Base-by-base conservation (phyloP, 225 moss, liverwort and hornwort genomes). In the Anthoceros angustus region DNA sequence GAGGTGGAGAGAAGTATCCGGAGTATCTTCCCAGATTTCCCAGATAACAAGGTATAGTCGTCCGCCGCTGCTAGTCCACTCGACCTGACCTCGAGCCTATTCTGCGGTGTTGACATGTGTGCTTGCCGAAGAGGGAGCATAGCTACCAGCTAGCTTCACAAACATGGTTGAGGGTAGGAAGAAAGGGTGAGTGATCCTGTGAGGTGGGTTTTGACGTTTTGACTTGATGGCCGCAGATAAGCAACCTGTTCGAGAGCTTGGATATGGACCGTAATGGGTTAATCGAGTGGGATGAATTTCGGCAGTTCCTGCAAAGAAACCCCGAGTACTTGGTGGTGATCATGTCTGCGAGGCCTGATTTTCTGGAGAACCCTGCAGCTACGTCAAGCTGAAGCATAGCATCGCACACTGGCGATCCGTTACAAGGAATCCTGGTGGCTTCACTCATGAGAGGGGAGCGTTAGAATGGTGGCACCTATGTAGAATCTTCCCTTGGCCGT, bases 321-420 rank as follows among this genome's bases (percentile, higher is more conserved):
- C 82, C 82, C 9, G 84, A 85, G 75, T 85, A 82, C 66, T 45
- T 85, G 72, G 84, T 82, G 43, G 67, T 85, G 63, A 85, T 85
- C 70, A 82, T 85, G 84, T 77, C 84, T 55, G 82, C 79, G 5
- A 75, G 75, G 23, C 84, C 84, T 25, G 16, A 71, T 64, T 63
- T 85, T 49, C 73, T 74, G 18, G 14, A 55, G 55, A 15, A 15
- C 23, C 55, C 55, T 55, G 55, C 55, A 55, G 55, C 55, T 55
- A 23, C 8, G n/a, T 15, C 55, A 55, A 55, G n/a, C 18, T 7
- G 23, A 48, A 32, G 32, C 32, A 32, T 32, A 1, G 32, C 4
- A 32, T 32, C 32, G 32, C 4, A 32, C 32, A 4, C 32, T 4
- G 32, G 32, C 32, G 32, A 32, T 32, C 32, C 32, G 32, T 4